A percentile compares a stretch with the other conserved stretches of the same genome.
These are phyloP conservation scores for Urtica urens DNA, from an alignment of 306 rosid species.

Conservation along the genomic window DNA sequence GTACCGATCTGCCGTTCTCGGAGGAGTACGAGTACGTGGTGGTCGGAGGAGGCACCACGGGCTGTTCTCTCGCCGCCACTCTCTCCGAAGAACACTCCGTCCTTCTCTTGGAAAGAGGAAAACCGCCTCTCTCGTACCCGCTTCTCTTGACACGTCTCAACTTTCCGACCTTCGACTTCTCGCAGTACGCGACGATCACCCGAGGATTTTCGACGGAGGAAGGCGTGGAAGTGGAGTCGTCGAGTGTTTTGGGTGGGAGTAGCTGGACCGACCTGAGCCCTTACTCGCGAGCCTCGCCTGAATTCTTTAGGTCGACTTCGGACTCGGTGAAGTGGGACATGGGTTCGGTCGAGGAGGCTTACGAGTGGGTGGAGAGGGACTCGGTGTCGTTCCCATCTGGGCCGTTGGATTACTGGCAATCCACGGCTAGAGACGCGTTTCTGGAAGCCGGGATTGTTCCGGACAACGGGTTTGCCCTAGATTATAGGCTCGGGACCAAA, in stretches of 20 bases:
- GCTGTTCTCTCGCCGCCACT: conserved; percentile 26
- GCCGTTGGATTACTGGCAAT: conserved; percentile 8
- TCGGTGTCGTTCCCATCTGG: not conserved
- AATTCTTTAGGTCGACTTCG: conserved; percentile 1
- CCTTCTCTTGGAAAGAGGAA: conserved; percentile 24
- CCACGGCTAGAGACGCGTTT: conserved; percentile 4
- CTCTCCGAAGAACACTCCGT: conserved; percentile 19
- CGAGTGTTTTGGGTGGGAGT: conserved; percentile 19
- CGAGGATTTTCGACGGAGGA: conserved; percentile 19
- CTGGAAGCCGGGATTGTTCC: conserved; percentile 16
- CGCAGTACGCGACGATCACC: not conserved
- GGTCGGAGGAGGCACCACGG: conserved; percentile 28
- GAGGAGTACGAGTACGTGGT: conserved; percentile 18
- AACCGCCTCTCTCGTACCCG: conserved; percentile 7
- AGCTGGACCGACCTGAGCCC: conserved; percentile 15
- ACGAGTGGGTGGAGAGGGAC: conserved; percentile 18
- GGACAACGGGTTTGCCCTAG: conserved; percentile 10
- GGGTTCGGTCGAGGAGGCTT: conserved; percentile 12
- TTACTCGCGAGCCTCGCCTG: conserved; percentile 4
- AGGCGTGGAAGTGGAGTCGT: conserved; percentile 12
- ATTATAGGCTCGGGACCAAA: conserved; percentile 10
- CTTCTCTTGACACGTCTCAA: not conserved
- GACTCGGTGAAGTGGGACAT: conserved; percentile 13
- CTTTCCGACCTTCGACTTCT: not conserved
- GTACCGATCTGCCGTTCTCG: not conserved